Base-by-base conservation (phyloP, 1,284 basidiomycete species). In the Vanrija sp. region DNA sequence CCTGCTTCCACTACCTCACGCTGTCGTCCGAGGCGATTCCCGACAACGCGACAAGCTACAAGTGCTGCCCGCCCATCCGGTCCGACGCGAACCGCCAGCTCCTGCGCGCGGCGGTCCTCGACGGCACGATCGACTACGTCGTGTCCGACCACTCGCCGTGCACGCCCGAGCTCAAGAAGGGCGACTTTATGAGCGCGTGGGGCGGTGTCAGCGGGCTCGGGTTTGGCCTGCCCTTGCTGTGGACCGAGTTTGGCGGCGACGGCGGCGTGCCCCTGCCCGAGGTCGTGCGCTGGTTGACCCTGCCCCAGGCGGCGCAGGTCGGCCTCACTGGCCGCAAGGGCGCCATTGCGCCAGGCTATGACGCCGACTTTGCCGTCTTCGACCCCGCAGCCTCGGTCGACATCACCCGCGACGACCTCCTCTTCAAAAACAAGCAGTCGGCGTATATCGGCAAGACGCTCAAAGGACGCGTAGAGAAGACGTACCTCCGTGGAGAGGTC, bases 121-220 rank as follows among this genome's bases (percentile, higher is more conserved):
- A 87, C 50, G 91, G 89, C 3, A 81, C 85, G 38, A 91, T 97
- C 64, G 88, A 94, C 73, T 92, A 83, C 68, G 84, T 96, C 52
- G 91, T 96, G 15, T 92, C 89, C 49, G 93, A 96, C 77, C 93
- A 97, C 72, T 91, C 89, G 64, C 93, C 93, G 12, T 96, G 92
- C 74, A 81, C 88, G 12, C 80, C 83, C 26, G 84, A 87, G 66
- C 78, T 96, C 58, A 97, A 96, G 78, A 82, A 82, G 58, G 72
- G 90, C n/a, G 85, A 87, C 48, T 82, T 95, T 60, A 88, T 94
- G 86, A 74, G 79, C 19, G 91, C 93, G 0, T 96, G 93, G 93
- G 93, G 93, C 51, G 93, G 93, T 0, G 89, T 96, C 59, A 87
- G 86, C 57, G 87, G 89, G 4, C 81, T 96, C 21, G 93, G 93